Evolutionary conservation across 2,329 filamentous ascomycete genomes (phyloP).

Genomic region (Ceratocystiopsis sp.): DNA sequence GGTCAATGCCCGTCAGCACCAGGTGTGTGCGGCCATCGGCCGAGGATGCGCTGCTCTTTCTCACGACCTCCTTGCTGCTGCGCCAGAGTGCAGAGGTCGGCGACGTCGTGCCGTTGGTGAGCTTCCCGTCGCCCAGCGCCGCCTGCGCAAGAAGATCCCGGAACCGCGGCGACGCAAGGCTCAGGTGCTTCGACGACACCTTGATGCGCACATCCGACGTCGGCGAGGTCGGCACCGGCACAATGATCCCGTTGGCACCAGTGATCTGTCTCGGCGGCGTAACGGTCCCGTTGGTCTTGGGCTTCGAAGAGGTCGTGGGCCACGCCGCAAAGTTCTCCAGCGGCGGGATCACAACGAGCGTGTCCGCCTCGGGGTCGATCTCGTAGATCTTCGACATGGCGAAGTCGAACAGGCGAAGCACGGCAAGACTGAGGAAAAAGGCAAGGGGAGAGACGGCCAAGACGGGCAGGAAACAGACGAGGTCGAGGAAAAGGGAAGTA

Average conservation of each 20-base stretch:
- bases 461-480: not conserved
- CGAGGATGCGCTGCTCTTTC: slow-evolving; percentile 4
- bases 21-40: slow-evolving; percentile 18
- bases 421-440: not conserved
- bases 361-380: slow-evolving; percentile 18
- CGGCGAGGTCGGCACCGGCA: not conserved
- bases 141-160: slow-evolving; percentile 8
- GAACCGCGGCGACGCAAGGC: slow-evolving; percentile 16
- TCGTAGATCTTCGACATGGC: slow-evolving; percentile 18
- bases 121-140: not conserved
- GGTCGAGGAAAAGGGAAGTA: not conserved
- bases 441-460: not conserved
- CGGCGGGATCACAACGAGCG: slow-evolving; percentile 15
- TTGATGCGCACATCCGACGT: slow-evolving; percentile 16
- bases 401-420: not conserved
- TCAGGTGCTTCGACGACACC: slow-evolving; percentile 20
- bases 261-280: no score
- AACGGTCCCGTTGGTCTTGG: slow-evolving; percentile 2
- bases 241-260: not conserved
- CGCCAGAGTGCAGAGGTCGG: not conserved
- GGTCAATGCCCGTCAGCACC: slow-evolving; percentile 17
- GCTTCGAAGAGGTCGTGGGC: not conserved
- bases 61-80: not conserved
- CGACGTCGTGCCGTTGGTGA: not conserved
- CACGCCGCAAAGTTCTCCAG: slow-evolving; percentile 12